phyloP scores from a whole-genome alignment of 2,329 filamentous ascomycete species.

The Aureobasidium sp. region DNA sequence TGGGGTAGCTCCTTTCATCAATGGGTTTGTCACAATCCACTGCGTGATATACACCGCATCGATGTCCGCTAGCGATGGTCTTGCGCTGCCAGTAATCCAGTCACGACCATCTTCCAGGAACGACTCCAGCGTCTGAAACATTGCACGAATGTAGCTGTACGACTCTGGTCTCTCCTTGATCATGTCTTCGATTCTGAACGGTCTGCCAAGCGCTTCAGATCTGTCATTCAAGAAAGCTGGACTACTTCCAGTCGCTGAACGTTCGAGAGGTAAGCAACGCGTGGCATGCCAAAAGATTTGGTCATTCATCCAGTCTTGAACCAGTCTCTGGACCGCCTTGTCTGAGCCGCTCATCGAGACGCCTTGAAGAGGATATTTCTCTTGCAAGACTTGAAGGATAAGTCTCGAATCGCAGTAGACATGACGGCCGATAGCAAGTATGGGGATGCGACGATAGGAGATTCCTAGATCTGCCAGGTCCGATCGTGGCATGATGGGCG shows the following conservation, averaged over 20 bases:
- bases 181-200: conserved; percentile 32
- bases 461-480: conserved; percentile 55
- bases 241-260: conserved; percentile 47
- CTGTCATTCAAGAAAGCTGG: conserved; percentile 53
- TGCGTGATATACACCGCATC: conserved; percentile 31
- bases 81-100: conserved; percentile 51
- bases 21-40: neutral
- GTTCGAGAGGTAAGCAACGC: conserved; percentile 45
- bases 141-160: conserved; percentile 44
- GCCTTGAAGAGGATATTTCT: conserved; percentile 23
- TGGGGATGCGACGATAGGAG: conserved; percentile 59
- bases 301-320: conserved; percentile 50
- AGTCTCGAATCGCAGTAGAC: conserved; percentile 63
- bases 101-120: conserved; percentile 56
- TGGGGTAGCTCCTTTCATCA: conserved; percentile 36
- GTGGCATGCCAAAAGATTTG: conserved; percentile 47
- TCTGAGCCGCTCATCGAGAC: conserved; percentile 27
- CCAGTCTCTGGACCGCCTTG: conserved; percentile 43
- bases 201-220: conserved; percentile 33
- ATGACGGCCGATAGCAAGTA: conserved; percentile 57
- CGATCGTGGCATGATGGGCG: conserved; percentile 56
- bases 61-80: conserved; percentile 56
- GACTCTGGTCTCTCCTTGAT: conserved; percentile 45
- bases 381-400: conserved; percentile 57
- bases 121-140: conserved; percentile 52